phyloP scores from a whole-genome alignment of 345 rosid species.

The Populus pruinosa region DNA sequence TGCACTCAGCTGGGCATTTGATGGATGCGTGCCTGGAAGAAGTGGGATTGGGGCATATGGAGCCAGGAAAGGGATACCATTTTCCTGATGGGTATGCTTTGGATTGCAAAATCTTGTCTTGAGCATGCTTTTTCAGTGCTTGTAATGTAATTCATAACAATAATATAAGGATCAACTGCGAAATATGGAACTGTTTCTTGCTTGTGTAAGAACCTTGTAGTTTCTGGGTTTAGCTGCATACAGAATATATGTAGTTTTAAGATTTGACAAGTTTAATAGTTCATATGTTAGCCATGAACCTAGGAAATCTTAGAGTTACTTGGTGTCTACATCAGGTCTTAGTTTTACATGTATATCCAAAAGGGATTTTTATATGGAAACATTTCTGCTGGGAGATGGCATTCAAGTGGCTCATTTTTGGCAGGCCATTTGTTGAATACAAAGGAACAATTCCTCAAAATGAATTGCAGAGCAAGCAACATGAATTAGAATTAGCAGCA shows the following conservation, averaged over 20 bases:
- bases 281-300: not conserved
- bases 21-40: constrained; percentile 57
- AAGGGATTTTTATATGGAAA: not conserved
- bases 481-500: constrained; percentile 62
- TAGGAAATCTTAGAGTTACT: not conserved
- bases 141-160: not conserved
- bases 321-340: not conserved
- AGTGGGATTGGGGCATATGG: constrained; percentile 64
- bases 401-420: constrained; percentile 10
- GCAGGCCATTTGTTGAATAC: constrained; percentile 83
- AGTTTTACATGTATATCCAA: not conserved
- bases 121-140: not conserved
- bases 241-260: not conserved
- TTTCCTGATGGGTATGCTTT: constrained; percentile 71
- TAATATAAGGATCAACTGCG: not conserved
- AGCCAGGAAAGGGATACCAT: constrained; percentile 83
- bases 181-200: not conserved
- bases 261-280: not conserved
- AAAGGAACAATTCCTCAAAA: constrained; percentile 54
- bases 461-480: constrained; percentile 52
- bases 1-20: constrained; percentile 92
- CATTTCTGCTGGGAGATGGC: not conserved
- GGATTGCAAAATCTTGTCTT: not conserved
- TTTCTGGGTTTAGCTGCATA: not conserved
- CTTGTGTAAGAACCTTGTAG: not conserved